Evolutionary conservation across 305 asterid genomes (phyloP), one percentile per base, ranked within the genome.

Genomic region (Fraxinus latifolia): DNA sequence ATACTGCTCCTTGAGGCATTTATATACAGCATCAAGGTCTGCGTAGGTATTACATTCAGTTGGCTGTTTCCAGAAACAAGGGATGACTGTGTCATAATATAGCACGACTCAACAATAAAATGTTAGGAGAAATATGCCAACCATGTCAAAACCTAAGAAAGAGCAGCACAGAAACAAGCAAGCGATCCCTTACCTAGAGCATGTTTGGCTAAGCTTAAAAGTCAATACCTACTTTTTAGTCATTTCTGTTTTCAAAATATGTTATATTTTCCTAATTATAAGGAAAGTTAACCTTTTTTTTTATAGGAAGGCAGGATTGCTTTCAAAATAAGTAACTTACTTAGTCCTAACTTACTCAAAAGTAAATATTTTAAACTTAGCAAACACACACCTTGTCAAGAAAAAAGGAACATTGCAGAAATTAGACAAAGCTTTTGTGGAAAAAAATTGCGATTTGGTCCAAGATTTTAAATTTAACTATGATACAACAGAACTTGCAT

Each of bases 1-100:
- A 83, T 94, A 96, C 85, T 92, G 89, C 92, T 96, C 98, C 91
- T 93, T 93, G 80, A 94, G 94, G 92, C 99, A 96, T 85, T 92
- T 93, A 89, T 96, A 96, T 83, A 96, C 97, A 79, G 98, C 98
- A 84, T 94, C 97, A 85, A 96, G 92, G 94, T 96, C 99, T 81
- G 98, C 91, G 90, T 96, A 96, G 60, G 99, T 96, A 87, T 94
- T 96, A 91, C 83, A 96, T 87, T 96, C 99, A 88, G 95, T 88
- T 39, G 99, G 98, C 99, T 96, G 99, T 90, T 91, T 80, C 97
- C 93, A 86, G 79, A 81, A 88, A 78, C 89, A 85, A 86, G 71
- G 81, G 86, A 82, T 82, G 83, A 72, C 62, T 80, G 81, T 79
- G 90, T 92, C 91, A 90, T 82, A 81, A 74, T 77, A 82, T 44